Evolutionary conservation across 805 yeast genomes (phyloP), one percentile per base, ranked within the genome.

Genomic region (Starmerella geochares): DNA sequence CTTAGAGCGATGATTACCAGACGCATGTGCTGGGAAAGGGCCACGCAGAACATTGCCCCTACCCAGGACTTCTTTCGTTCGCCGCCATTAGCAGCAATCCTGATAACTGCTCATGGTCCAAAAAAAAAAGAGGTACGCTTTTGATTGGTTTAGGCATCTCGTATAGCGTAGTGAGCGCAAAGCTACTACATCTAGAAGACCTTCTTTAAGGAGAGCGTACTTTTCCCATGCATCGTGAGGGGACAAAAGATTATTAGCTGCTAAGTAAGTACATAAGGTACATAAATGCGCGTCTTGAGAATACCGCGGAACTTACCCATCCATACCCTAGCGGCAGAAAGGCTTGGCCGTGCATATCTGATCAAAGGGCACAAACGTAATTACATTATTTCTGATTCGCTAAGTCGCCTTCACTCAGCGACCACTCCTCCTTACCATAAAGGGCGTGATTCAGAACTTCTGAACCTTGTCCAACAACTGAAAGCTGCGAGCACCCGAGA

Each of bases 371-470:
- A 31, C 38, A 21, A 6, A 31, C 25, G 32, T 24, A 47, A 47
- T 47, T 47, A 39, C 46, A 33, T 16, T 25, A 21, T 35, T 23
- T 35, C 40, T 47, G 49, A 47, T 47, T 47, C 49, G 49, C 40
- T 32, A 32, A 13, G 46, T 16, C 17, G 32, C 20, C 33, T 23
- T 9, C 44, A 10, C 23, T 13, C 44, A 17, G 33, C 19, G 24
- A 17, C 11, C 33, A 25, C 23, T 27, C 25, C 44, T 27, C 24
- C 44, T 25, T 40, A 40, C 23, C 16, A 17, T 13, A 5, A 16
- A 17, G 24, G 44, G 31, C 33, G 44, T 40, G 44, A 25, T 25
- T 40, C 16, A 27, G 25, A 32, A 25, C 33, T n/a, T 27, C 16
- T 3, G 44, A 10, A 40, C 24, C 16, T 27, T 21, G 16, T 10